Evolutionary conservation across 805 yeast species (phyloP), one percentile per base, ranked within the genome.

Genomic region (Kodamaea sagamina): DNA sequence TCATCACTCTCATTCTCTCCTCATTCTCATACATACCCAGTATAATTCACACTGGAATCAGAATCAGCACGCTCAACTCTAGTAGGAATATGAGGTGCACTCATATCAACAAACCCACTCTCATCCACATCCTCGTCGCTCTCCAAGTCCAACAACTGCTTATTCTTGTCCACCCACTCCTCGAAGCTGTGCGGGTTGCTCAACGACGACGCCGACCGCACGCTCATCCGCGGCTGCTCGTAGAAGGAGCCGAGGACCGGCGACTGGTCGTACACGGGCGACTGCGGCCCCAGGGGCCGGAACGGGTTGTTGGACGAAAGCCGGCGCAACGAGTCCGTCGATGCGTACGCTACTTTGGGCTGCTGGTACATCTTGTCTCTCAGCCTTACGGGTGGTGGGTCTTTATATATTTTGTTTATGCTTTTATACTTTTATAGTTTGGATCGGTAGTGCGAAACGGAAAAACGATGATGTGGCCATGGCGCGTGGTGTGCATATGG

Each of bases 231-330:
- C 17, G 45, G 34, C 27, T 42, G 45, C 4, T 42, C 41, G 32
- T 42, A 36, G 11, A 42, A 36, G 10, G 38, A 22, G 11, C 32
- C 26, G 4, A 25, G 12, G 4, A 32, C 13, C 11, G 41, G 41
- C 31, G 43, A 40, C 17, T 17, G 24, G 13, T 19, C 35, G 12
- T 31, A 18, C 12, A 26, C n/a, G 4, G 38, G 26, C 21, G 44
- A 39, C 35, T 24, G 44, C 28, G 15, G 32, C 35, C 35, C 34
- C 36, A 45, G 47, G 43, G 70, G 28, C 55, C 92, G 74, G 61
- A 85, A 85, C n/a, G 92, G 92, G 52, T 85, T 85, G 59, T 82
- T 82, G 2, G 81, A 69, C 5, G 89, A 82, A 41, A 81, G 62
- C 49, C 81, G 59, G 52, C 77, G 60, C 32, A 63, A 50, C 34